These are phyloP conservation scores for Skeletonema potamos DNA, from an alignment of 108 stramenopile genomes.

Conservation along the genomic window DNA sequence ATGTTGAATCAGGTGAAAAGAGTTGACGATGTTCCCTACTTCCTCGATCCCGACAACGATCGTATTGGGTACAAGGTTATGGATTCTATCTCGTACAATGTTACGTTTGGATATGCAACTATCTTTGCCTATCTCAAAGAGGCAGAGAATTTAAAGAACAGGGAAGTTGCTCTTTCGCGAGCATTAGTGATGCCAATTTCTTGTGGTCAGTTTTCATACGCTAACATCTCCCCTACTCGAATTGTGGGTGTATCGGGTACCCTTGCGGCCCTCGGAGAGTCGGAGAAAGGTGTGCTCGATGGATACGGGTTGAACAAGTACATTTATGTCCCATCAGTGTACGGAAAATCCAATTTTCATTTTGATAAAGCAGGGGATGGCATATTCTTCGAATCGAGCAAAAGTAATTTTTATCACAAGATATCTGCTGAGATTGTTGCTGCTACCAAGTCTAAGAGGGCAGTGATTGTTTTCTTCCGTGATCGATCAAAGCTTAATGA, in stretches of 20 bases:
- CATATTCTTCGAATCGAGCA: slow-evolving; percentile 43
- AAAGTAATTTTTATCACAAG: slow-evolving; percentile 56
- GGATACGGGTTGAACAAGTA: slow-evolving; percentile 51
- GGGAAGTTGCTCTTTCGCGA: slow-evolving; percentile 22
- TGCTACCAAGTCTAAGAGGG: slow-evolving; percentile 41
- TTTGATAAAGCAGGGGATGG: slow-evolving; percentile 64
- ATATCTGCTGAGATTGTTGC: slow-evolving; percentile 46
- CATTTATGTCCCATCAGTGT: slow-evolving; percentile 61
- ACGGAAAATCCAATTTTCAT: slow-evolving; percentile 56
- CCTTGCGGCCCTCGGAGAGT: slow-evolving; percentile 39
- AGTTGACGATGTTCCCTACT: slow-evolving; percentile 54
- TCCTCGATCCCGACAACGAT: slow-evolving; percentile 44
- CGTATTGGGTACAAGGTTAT: slow-evolving; percentile 67
- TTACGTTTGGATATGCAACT: slow-evolving; percentile 59
- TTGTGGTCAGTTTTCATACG: slow-evolving; percentile 74
- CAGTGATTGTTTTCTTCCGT: slow-evolving; percentile 64
- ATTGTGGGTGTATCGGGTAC: slow-evolving; percentile 70
- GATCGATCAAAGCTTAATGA: slow-evolving; percentile 38
- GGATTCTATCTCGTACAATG: slow-evolving; percentile 58
- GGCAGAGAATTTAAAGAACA: slow-evolving; percentile 37
- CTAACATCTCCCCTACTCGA: slow-evolving; percentile 57
- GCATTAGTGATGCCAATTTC: slow-evolving; percentile 57
- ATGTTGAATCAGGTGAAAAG: slow-evolving; percentile 60
- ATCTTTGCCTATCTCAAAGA: slow-evolving; percentile 67
- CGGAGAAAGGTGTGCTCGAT: slow-evolving; percentile 49